Conservation (phyloP, 2,329 filamentous ascomycete species). For the Salinomyces thailandicus region DNA sequence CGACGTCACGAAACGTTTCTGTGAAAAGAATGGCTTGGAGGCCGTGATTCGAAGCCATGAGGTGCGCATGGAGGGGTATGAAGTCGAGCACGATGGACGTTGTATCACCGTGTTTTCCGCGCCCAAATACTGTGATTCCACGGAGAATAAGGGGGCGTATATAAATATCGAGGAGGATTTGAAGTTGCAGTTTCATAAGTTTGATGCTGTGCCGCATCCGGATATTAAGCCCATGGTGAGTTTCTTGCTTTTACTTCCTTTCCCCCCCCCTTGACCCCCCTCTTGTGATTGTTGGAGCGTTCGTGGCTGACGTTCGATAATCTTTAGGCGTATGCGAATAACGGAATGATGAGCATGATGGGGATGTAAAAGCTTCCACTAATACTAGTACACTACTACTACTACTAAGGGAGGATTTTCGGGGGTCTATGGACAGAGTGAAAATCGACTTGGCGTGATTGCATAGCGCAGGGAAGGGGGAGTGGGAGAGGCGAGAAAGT, state of each 20-base stretch:
- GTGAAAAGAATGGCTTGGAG: conserved; percentile 86
- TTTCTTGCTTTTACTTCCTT: conserved; percentile 4
- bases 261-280: no score
- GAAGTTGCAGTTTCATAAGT: conserved; percentile 85
- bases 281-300: background rate
- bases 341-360: conserved; percentile 67
- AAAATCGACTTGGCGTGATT: no score
- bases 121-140: conserved; percentile 93
- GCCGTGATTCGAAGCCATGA: conserved; percentile 96
- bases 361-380: conserved; percentile 22
- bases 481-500: no score
- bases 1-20: conserved; percentile 92
- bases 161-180: conserved; percentile 92
- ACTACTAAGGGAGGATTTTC: no score
- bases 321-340: conserved; percentile 67
- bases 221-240: conserved; percentile 80
- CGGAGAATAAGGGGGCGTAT: conserved; percentile 95
- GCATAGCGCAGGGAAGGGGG: no score
- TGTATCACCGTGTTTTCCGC: conserved; percentile 99
- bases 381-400: no score
- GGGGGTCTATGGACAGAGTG: no score
- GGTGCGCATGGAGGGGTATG: conserved; percentile 98
- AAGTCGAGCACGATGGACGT: conserved; percentile 88
- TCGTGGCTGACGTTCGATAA: no score
- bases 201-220: conserved; percentile 93